Evolutionary conservation across 148 eudicot species (phyloP).

Genomic region (Camellia sinensis): DNA sequence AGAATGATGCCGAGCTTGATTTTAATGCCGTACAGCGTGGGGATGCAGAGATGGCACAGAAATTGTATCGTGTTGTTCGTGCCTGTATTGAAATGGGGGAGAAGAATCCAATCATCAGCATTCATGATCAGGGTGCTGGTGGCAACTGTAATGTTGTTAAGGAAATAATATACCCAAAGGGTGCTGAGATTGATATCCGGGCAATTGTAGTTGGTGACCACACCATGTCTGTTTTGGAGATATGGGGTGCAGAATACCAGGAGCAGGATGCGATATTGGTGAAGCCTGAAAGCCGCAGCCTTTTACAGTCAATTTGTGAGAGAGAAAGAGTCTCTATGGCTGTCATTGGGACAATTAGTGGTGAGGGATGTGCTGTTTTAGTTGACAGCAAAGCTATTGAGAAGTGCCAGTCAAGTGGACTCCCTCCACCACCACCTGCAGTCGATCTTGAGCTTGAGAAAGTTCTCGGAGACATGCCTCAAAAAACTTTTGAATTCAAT

Average conservation of each 20-base stretch:
- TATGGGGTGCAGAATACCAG: constrained; percentile 96
- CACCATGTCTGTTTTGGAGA: constrained; percentile 84
- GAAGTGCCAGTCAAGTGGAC: constrained; percentile 39
- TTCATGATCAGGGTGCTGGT: constrained; percentile 93
- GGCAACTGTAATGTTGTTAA: constrained; percentile 94
- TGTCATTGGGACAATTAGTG: constrained; percentile 69
- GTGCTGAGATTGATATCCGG: constrained; percentile 81
- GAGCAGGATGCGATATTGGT: constrained; percentile 93
- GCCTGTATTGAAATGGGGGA: constrained; percentile 90
- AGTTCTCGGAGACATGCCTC: constrained; percentile 94
- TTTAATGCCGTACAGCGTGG: constrained; percentile 90
- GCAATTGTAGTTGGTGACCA: constrained; percentile 81
- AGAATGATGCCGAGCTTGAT: constrained; percentile 85
- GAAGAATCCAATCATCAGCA: constrained; percentile 75
- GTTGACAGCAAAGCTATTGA: constrained; percentile 57
- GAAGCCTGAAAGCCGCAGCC: constrained; percentile 62
- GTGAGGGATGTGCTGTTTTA: constrained; percentile 65
- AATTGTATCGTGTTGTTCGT: constrained; percentile 83
- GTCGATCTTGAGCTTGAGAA: constrained; percentile 92
- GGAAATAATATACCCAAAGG: constrained; percentile 81
- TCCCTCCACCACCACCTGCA: constrained; percentile 68
- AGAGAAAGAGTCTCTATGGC: no score
- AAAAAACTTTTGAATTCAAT: constrained; percentile 68
- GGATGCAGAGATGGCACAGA: constrained; percentile 94
- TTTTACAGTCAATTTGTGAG: constrained; percentile 58